Base-by-base conservation (phyloP, 208 protist genomes). In the Leishmania amazonensis region DNA sequence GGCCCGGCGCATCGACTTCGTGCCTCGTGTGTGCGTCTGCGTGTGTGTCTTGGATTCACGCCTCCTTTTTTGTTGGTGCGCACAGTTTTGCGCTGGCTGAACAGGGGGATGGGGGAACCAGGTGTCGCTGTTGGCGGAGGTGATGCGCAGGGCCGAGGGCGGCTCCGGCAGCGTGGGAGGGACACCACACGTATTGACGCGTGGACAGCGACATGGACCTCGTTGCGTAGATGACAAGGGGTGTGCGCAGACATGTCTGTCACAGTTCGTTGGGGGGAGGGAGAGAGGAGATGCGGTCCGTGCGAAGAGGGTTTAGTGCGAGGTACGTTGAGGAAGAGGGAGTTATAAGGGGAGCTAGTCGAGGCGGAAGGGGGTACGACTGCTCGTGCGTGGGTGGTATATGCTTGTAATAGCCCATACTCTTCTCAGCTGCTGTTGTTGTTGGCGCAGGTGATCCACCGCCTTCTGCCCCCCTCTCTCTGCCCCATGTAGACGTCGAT, bases 321-420 rank as follows among this genome's bases (percentile, higher is more conserved):
- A 45, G 65, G 65, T 8, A 45, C 38, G 31, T 15, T 9, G 19
- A 68, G 35, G 38, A 45, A 3, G 51, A 24, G 31, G 62, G 62
- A 28, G 38, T 13, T 42, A 11, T 15, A 35, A 28, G 15, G 65
- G 4, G 0, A 28, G 7, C 65, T 17, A 71, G 13, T 71, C 21
- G 31, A 71, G 31, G 38, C 65, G 21, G 65, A 45, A 11, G 8
- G 28, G 65, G 4, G 40, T 71, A 0, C 35, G 47, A 28, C 65
- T 71, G 17, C 11, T 21, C 54, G 17, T 76, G 40, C 85, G 42
- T 45, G 84, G 77, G 58, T 87, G 62, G n/a, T 4, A 40, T 67
- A 31, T 67, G 62, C 62, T 6, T 67, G 62, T 21, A 21, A 8
- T 67, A 67, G 62, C 9, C n/a, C 62, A 67, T 38, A 31, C 31